Percentiles rank a stretch among this genome's conserved stretches.
phyloP scores from a whole-genome alignment of 345 rosid genomes.

The Murraya paniculata region DNA sequence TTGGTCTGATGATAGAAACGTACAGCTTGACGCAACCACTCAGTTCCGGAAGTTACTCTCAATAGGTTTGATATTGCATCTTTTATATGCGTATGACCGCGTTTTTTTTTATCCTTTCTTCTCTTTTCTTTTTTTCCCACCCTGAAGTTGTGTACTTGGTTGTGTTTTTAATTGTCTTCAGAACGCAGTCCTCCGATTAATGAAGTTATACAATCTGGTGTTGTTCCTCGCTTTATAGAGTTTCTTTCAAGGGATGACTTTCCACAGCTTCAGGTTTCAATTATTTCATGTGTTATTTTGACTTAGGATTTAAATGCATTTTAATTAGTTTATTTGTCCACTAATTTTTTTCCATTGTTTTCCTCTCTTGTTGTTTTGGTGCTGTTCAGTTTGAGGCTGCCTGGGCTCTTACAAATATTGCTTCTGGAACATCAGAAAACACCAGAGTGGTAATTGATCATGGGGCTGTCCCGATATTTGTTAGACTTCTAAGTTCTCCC shows the following conservation, averaged over 20 bases:
- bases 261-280: conserved; percentile 72
- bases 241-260: conserved; percentile 73
- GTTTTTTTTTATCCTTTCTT: neutral
- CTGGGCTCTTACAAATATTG: conserved; percentile 84
- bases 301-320: neutral
- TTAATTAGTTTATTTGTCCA: neutral
- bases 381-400: conserved; percentile 74
- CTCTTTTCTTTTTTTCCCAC: neutral
- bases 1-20: conserved; percentile 55
- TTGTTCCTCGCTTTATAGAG: conserved; percentile 72
- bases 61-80: conserved; percentile 37
- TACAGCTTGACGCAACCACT: conserved; percentile 63
- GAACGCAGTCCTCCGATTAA: conserved; percentile 78
- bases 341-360: neutral
- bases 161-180: conserved; percentile 18
- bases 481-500: conserved; percentile 60
- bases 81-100: neutral
- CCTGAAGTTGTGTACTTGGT: neutral
- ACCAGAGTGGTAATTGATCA: conserved; percentile 69
- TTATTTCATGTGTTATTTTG: neutral
- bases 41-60: conserved; percentile 75
- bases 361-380: conserved; percentile 4
- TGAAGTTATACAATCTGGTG: conserved; percentile 65
- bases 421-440: conserved; percentile 81
- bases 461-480: conserved; percentile 70